phyloP scores from a whole-genome alignment of 2,329 filamentous ascomycete species.

The Nannizzia gypsea region DNA sequence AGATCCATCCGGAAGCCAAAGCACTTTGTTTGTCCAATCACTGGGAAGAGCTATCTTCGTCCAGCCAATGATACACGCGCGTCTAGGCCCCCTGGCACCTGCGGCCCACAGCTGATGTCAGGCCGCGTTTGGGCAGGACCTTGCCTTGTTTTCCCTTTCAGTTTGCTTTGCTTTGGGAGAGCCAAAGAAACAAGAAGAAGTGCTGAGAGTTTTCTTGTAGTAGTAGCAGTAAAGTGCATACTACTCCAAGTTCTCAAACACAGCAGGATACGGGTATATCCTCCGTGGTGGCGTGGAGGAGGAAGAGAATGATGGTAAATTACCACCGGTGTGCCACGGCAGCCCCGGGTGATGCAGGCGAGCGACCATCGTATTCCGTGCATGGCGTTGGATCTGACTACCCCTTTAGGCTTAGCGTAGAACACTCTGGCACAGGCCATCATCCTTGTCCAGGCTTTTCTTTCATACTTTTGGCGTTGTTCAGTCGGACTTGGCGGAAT shows the following conservation, averaged over 20 bases:
- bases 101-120: not conserved
- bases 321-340: not conserved
- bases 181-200: not conserved
- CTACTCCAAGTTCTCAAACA: not conserved
- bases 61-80: not conserved
- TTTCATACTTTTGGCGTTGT: not conserved
- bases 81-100: not conserved
- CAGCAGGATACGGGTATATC: not conserved
- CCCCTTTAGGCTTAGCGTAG: slow-evolving; percentile 4
- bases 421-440: slow-evolving; percentile 1
- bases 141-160: not conserved
- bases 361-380: not conserved
- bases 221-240: not conserved
- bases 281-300: not conserved
- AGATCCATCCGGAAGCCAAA: not conserved
- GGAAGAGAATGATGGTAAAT: not conserved
- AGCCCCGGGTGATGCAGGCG: not conserved
- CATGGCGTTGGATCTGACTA: slow-evolving; percentile 6
- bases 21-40: not conserved
- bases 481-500: not conserved
- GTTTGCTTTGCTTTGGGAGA: not conserved
- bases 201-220: not conserved
- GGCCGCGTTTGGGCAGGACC: not conserved
- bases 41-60: not conserved
- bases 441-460: not conserved